phyloP scores from a whole-genome alignment of 192 early-diverging fungal species.

The Radiomyces spectabilis region DNA sequence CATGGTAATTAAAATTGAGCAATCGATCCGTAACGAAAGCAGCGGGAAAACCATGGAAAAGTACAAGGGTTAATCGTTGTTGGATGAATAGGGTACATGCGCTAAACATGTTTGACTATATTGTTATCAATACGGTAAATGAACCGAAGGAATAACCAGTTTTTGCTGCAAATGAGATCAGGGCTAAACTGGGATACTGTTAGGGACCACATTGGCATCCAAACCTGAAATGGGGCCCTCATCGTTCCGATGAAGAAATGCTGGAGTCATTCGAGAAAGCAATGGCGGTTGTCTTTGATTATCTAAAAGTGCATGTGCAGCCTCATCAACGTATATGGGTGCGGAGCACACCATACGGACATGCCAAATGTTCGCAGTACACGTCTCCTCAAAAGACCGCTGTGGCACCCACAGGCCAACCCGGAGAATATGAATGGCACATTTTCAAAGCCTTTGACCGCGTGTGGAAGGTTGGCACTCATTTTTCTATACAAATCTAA shows the following conservation, averaged over 20 bases:
- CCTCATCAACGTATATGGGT: constrained; percentile 22
- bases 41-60: too few relatives aligned
- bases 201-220: constrained; percentile 29
- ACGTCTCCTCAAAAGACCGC: constrained; percentile 9
- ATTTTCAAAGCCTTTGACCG: constrained; percentile 19
- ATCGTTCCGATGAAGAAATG: constrained; percentile 11
- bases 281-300: constrained; percentile 6
- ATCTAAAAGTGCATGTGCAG: constrained; percentile 8
- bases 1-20: constrained; percentile 15
- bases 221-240: constrained; percentile 9
- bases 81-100: constrained; percentile 23
- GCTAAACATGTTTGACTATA: constrained; percentile 19
- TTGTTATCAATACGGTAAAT: constrained; percentile 27
- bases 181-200: too few relatives aligned
- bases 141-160: not conserved
- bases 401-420: constrained; percentile 11
- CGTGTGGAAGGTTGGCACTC: constrained; percentile 15
- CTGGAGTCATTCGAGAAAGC: constrained; percentile 11
- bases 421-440: constrained; percentile 30
- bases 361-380: constrained; percentile 24
- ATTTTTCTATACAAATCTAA: not conserved
- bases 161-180: too few relatives aligned
- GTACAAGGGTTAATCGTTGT: too few relatives aligned
- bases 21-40: too few relatives aligned
- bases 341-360: constrained; percentile 25